These are phyloP conservation scores for Leccinum subgranulosum DNA, from an alignment of 768 basidiomycete genomes.

Conservation along the genomic window DNA sequence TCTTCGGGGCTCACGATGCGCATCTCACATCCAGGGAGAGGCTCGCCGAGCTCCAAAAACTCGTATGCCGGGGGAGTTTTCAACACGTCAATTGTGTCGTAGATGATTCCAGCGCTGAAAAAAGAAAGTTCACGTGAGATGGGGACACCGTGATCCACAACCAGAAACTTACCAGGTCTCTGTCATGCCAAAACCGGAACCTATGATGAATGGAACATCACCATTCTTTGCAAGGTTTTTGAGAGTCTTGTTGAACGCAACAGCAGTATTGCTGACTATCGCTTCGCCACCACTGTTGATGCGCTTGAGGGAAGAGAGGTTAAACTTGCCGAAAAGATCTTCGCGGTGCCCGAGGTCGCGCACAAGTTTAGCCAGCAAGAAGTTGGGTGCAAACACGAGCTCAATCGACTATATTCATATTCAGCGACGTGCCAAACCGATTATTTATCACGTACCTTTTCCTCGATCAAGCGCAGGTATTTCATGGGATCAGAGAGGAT, in stretches of 20 bases:
- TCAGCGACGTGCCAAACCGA: background rate
- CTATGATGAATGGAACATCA: slow-evolving; percentile 17
- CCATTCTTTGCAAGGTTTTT: slow-evolving; percentile 7
- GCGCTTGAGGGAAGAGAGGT: slow-evolving; percentile 23
- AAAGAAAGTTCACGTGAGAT: background rate
- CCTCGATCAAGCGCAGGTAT: background rate
- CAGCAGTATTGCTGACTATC: background rate
- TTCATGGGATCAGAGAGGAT: slow-evolving; percentile 13
- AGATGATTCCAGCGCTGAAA: background rate
- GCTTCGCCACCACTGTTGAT: background rate
- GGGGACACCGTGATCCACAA: background rate
- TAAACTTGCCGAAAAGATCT: slow-evolving; percentile 20
- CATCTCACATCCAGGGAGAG: background rate
- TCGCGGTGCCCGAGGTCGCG: slow-evolving; percentile 1
- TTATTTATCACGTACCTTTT: background rate
- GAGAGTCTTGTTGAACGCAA: background rate
- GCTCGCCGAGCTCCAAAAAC: background rate
- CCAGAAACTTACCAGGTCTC: background rate
- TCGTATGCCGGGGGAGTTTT: background rate
- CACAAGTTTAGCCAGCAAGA: background rate
- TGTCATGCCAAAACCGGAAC: slow-evolving; percentile 29
- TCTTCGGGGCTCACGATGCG: background rate
- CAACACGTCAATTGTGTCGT: slow-evolving; percentile 4
- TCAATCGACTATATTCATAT: background rate
- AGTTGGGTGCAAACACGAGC: background rate